These are phyloP conservation scores for Nemania sp. DNA, from an alignment of 2,329 filamentous ascomycete genomes.

Conservation along the genomic window DNA sequence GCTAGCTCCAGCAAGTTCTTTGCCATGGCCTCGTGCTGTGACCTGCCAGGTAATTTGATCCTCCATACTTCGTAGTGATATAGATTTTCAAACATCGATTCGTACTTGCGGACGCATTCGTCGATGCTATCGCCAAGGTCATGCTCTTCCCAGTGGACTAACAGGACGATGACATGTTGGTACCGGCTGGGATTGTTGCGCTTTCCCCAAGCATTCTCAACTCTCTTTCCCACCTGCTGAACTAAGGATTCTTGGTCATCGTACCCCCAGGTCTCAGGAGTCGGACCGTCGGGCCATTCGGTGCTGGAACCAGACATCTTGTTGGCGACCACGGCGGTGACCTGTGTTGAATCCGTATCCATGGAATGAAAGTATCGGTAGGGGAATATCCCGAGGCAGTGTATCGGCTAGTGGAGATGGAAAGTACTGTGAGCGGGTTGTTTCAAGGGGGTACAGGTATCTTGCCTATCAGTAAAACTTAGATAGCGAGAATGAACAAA, in stretches of 20 bases:
- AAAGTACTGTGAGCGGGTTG: no score
- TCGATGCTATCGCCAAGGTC: not conserved
- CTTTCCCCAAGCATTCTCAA: not conserved
- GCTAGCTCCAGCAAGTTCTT: not conserved
- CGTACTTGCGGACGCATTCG: not conserved
- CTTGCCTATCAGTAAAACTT: no score
- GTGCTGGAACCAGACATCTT: not conserved
- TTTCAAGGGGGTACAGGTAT: no score
- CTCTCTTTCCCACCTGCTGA: not conserved
- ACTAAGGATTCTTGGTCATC: not conserved
- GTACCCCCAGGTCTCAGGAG: not conserved
- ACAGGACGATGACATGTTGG: not conserved
- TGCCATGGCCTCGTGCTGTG: not conserved
- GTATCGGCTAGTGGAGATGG: no score
- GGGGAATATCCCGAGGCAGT: no score
- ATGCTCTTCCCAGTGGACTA: not conserved
- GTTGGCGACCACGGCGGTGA: not conserved
- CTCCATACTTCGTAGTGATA: not conserved
- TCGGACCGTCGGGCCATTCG: not conserved
- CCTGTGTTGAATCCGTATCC: not conserved
- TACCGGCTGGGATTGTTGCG: not conserved
- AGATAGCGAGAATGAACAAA: no score
- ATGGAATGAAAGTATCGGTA: no score
- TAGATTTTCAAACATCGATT: not conserved
- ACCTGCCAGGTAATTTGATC: slow-evolving; percentile 3